Conservation (phyloP, 257 asterid genomes). For the Cynanchum wilfordii region DNA sequence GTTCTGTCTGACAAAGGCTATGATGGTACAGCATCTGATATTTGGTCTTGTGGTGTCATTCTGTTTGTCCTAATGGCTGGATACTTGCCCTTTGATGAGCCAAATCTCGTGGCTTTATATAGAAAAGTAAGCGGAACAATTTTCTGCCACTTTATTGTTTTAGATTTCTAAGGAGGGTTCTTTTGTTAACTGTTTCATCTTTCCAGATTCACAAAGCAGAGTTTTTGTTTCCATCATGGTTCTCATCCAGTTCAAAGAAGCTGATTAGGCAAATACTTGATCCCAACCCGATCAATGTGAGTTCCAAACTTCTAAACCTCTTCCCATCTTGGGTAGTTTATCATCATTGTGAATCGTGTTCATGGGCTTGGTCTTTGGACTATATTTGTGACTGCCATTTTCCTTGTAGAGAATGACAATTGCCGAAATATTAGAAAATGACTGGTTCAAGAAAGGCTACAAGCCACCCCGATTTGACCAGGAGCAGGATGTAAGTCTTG, state of each 20-base stretch:
- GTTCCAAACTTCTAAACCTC: constrained; percentile 7
- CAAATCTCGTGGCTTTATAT: constrained; percentile 50
- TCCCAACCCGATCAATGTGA: constrained; percentile 70
- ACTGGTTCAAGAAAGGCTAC: constrained; percentile 75
- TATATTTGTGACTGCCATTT: constrained; percentile 12
- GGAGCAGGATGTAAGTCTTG: constrained; percentile 63
- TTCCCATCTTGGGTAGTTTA: background rate
- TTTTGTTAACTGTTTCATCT: constrained; percentile 13
- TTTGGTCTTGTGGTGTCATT: constrained; percentile 91
- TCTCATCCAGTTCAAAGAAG: constrained; percentile 53
- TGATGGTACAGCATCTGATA: constrained; percentile 71
- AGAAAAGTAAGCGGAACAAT: constrained; percentile 41
- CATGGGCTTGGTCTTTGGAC: background rate
- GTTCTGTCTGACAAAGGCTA: constrained; percentile 70
- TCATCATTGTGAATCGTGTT: background rate
- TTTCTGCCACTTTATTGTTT: constrained; percentile 11
- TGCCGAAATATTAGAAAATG: constrained; percentile 59
- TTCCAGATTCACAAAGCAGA: constrained; percentile 55
- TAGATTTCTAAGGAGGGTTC: constrained; percentile 12
- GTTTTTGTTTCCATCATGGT: constrained; percentile 69
- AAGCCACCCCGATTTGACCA: constrained; percentile 56
- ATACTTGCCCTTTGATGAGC: constrained; percentile 71
- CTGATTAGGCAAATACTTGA: constrained; percentile 60
- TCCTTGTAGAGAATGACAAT: constrained; percentile 58
- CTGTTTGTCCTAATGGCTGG: constrained; percentile 80